phyloP scores from a whole-genome alignment of 176 grass and related monocot species.

The Triticum turgidum region DNA sequence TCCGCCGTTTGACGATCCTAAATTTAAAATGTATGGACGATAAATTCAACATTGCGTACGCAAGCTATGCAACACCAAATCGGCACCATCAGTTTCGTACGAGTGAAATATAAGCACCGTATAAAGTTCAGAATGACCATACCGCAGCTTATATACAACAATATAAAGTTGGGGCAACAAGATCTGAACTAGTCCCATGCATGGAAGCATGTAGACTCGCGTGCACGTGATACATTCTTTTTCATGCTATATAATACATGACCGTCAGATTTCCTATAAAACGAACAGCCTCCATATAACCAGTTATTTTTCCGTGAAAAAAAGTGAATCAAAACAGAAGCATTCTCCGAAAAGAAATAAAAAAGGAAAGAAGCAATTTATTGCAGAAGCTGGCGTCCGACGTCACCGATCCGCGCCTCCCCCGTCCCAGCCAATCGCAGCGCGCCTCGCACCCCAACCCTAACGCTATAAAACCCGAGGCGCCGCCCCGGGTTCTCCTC shows the following conservation, averaged over 20 bases:
- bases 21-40: no score
- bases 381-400: neutral
- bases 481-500: neutral
- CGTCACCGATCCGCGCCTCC: slow-evolving; percentile 29
- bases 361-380: neutral
- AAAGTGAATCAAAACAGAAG: neutral
- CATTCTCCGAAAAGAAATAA: neutral
- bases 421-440: slow-evolving; percentile 18
- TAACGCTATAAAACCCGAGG: slow-evolving; percentile 35
- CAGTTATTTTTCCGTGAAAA: no score
- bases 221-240: neutral
- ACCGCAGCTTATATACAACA: neutral
- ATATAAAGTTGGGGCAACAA: neutral
- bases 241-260: neutral
- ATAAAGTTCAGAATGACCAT: neutral
- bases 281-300: no score
- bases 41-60: no score
- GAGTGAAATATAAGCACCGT: neutral
- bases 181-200: neutral
- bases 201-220: neutral
- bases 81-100: neutral
- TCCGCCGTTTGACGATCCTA: no score
- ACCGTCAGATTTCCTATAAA: neutral
- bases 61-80: neutral
- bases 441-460: slow-evolving; percentile 21